Evolutionary conservation across 2,329 filamentous ascomycete species (phyloP).

Genomic region (Fusarium continuum): DNA sequence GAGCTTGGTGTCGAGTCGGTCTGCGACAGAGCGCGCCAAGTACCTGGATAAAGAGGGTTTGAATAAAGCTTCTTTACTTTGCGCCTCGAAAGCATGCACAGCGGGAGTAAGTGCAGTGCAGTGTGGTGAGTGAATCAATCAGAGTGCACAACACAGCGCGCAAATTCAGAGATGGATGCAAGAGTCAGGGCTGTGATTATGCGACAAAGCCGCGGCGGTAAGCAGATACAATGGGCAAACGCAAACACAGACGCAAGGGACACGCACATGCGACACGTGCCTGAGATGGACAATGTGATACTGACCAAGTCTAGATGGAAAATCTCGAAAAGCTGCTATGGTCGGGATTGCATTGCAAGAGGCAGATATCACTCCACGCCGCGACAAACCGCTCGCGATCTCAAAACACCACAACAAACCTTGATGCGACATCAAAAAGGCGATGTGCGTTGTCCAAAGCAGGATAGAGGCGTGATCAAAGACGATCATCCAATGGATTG

Average conservation of each 20-base stretch:
- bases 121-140: not conserved
- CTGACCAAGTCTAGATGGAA: not conserved
- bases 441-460: slow-evolving; percentile 19
- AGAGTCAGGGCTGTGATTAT: slow-evolving; percentile 14
- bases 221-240: not conserved
- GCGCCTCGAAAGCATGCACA: not conserved
- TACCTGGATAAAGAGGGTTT: not conserved
- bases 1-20: slow-evolving; percentile 2
- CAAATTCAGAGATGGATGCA: not conserved
- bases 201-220: slow-evolving; percentile 9
- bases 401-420: slow-evolving; percentile 13
- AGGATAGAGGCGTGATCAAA: slow-evolving; percentile 35
- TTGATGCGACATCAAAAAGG: no score
- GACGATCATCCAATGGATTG: slow-evolving; percentile 28
- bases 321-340: not conserved
- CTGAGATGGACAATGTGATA: slow-evolving; percentile 17
- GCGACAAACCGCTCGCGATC: slow-evolving; percentile 12
- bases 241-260: slow-evolving; percentile 24
- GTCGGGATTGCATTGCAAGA: slow-evolving; percentile 6
- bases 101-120: not conserved
- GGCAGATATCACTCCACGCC: not conserved
- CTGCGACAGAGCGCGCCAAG: not conserved
- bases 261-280: slow-evolving; percentile 24
- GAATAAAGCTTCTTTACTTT: not conserved
- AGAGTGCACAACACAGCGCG: not conserved